Evolutionary conservation across 371 early-diverging fungal genomes (phyloP).

Genomic region (Dentiscutata heterogama): DNA sequence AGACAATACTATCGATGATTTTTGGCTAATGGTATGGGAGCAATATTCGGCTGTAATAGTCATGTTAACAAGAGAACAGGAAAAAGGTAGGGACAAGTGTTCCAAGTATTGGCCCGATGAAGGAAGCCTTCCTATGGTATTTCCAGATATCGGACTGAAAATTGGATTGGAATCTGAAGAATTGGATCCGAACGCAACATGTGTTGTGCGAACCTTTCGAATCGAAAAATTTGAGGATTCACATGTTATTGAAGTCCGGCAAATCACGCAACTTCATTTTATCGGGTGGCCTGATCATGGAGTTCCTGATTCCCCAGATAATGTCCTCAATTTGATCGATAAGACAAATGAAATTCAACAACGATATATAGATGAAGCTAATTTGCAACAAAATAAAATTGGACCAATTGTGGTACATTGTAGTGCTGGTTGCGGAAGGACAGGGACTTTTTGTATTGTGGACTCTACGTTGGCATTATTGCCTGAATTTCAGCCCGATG

Average conservation of each 20-base stretch:
- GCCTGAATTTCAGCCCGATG: slow-evolving; percentile 50
- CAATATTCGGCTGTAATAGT: slow-evolving; percentile 79
- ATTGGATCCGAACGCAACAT: slow-evolving; percentile 26
- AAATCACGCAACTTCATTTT: slow-evolving; percentile 82
- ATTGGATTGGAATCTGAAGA: slow-evolving; percentile 33
- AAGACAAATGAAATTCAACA: slow-evolving; percentile 53
- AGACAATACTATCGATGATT: slow-evolving; percentile 78
- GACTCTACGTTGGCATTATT: slow-evolving; percentile 61
- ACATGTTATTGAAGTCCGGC: slow-evolving; percentile 30
- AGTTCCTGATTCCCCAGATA: slow-evolving; percentile 65
- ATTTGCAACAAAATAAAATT: slow-evolving; percentile 32
- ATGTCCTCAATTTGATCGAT: slow-evolving; percentile 58
- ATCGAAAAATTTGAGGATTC: not conserved
- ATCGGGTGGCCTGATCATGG: slow-evolving; percentile 93
- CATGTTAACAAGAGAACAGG: slow-evolving; percentile 85
- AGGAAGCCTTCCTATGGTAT: slow-evolving; percentile 7
- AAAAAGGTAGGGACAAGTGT: slow-evolving; percentile 77
- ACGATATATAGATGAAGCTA: slow-evolving; percentile 46
- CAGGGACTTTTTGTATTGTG: slow-evolving; percentile 93
- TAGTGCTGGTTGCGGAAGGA: slow-evolving; percentile 98
- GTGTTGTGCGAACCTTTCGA: slow-evolving; percentile 18
- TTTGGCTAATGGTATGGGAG: slow-evolving; percentile 93
- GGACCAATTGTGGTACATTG: slow-evolving; percentile 81
- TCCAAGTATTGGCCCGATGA: slow-evolving; percentile 80
- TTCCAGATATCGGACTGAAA: slow-evolving; percentile 12